These are phyloP conservation scores for Cardamine resedifolia DNA, from an alignment of 345 rosid species.

Conservation along the genomic window DNA sequence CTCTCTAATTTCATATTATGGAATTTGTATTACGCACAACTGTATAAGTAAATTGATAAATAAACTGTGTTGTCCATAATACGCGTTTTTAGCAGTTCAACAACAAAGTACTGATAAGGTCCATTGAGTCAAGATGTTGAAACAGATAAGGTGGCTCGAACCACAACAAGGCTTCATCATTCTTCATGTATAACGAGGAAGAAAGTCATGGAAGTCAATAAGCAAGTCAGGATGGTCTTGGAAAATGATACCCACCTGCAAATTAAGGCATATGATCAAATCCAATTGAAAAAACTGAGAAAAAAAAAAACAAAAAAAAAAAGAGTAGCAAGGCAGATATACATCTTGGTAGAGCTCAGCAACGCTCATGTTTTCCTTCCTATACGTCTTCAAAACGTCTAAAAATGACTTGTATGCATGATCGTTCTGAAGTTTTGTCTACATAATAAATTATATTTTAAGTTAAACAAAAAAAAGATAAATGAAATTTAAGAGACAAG, in stretches of 20 bases:
- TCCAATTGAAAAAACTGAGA: background rate
- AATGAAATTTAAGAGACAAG: background rate
- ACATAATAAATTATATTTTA: slow-evolving; percentile 19
- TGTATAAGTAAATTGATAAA: background rate
- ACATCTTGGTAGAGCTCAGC: slow-evolving; percentile 77
- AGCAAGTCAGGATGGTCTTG: slow-evolving; percentile 74
- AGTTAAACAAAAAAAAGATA: background rate
- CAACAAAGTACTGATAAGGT: background rate
- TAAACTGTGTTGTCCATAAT: background rate
- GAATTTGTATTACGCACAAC: background rate
- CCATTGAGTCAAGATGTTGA: background rate
- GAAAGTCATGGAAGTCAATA: slow-evolving; percentile 64
- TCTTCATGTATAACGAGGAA: slow-evolving; percentile 37
- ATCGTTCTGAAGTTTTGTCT: slow-evolving; percentile 74
- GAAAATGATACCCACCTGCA: slow-evolving; percentile 73
- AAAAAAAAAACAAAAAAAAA: background rate
- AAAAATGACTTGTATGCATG: slow-evolving; percentile 71
- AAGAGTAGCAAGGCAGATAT: background rate
- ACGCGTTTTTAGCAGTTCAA: background rate
- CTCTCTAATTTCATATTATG: background rate
- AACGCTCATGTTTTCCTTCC: slow-evolving; percentile 63
- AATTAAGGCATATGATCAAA: background rate
- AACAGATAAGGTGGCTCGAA: background rate
- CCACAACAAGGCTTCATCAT: background rate
- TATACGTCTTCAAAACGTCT: slow-evolving; percentile 68